Base-by-base conservation (phyloP, 495 filamentous ascomycete genomes). In the Apiosordaria backusii region DNA sequence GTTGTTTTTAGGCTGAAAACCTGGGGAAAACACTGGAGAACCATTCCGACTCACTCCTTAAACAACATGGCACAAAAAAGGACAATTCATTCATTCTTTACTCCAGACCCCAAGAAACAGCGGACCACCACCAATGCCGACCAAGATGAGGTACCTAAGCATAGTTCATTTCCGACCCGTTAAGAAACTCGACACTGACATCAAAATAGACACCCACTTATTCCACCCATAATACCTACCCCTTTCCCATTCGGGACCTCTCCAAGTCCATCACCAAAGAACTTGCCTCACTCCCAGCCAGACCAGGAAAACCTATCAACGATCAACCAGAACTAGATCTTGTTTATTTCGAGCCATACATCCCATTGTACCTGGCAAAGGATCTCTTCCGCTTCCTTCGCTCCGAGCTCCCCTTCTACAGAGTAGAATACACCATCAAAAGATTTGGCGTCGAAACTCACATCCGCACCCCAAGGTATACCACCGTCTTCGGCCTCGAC, bases 401-500 rank as follows among this genome's bases (percentile, higher is more conserved):
- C 0, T 68, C 74, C 15, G 78, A 87, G 55, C 72, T 92, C 10
- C 87, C 87, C 55, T 93, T 91, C 75, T 92, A 92, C 73, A 81
- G 88, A 18, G 90, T 92, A 0, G 78, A 85, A 62, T 92, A 92
- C 73, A 83, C 77, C 15, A 90, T 90, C 69, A 87, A 85, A 57
- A 81, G 89, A 25, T 83, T 81, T 4, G 77, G 80, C 0, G 66
- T 80, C 0, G 80, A 87, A n/a, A 88, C 85, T 0, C 67, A 77
- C 4, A 45, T 61, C 27, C 24, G 27, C n/a, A 61, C 59, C 4
- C 61, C 40, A 35, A 69, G 68, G 65, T 80, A 78, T 68, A 92
- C 88, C 0, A 89, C 90, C 2, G 87, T 91, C 21, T 92, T 90
- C 67, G 90, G 89, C 15, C n/a, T 91, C 2, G 89, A 92, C 66